Conservation (phyloP, 345 rosid genomes). For the Carallia brachiata region DNA sequence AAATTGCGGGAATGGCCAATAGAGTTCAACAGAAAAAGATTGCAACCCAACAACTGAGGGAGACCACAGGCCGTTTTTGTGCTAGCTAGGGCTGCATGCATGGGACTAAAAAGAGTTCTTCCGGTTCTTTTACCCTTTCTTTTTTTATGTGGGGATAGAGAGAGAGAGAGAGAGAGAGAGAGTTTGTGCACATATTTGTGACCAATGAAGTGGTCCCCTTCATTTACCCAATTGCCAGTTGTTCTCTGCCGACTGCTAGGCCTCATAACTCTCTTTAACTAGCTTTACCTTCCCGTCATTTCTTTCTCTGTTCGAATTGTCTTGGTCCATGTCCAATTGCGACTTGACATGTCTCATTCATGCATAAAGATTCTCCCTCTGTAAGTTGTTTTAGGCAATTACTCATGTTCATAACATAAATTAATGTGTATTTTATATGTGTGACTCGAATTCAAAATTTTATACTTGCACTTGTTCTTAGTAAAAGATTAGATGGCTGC, state of each 20-base stretch:
- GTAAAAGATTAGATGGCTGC: too few species aligned
- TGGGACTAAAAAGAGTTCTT: conserved; percentile 16
- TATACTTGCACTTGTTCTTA: too few species aligned
- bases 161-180: background rate
- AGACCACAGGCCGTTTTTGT: conserved; percentile 22
- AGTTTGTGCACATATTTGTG: background rate
- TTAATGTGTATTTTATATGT: too few species aligned
- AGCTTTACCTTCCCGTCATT: conserved; percentile 3
- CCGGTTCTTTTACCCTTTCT: conserved; percentile 16
- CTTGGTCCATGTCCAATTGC: conserved; percentile 5
- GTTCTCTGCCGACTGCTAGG: conserved; percentile 5
- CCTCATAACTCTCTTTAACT: conserved; percentile 16
- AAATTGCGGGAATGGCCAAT: conserved; percentile 21
- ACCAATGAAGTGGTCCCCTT: background rate
- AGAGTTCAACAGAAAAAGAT: conserved; percentile 36
- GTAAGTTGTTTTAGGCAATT: background rate
- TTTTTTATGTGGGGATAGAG: background rate
- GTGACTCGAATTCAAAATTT: too few species aligned
- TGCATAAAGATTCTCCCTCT: conserved; percentile 11
- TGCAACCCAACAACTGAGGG: conserved; percentile 31
- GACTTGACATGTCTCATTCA: conserved; percentile 5
- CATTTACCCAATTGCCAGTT: conserved; percentile 2
- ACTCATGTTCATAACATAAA: too few species aligned
- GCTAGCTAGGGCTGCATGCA: conserved; percentile 14
- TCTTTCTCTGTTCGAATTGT: conserved; percentile 5